phyloP scores from a whole-genome alignment of 345 rosid genomes.

The Turnera subulata region DNA sequence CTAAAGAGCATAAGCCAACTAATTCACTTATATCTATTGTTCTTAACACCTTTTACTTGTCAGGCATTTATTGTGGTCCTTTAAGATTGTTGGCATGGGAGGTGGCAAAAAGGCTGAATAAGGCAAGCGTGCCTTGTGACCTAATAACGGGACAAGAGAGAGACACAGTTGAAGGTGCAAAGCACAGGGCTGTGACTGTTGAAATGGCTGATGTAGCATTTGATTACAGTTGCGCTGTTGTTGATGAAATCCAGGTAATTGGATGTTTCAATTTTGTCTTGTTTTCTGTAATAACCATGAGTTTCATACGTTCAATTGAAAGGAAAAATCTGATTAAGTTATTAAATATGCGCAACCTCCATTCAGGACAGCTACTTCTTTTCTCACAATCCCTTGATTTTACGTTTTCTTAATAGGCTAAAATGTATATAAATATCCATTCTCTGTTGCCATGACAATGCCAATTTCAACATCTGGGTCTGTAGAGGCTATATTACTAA shows the following conservation, averaged over 20 bases:
- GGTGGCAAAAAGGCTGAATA: slow-evolving; percentile 81
- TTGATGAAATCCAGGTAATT: slow-evolving; percentile 87
- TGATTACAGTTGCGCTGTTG: slow-evolving; percentile 68
- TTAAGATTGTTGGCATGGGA: slow-evolving; percentile 96
- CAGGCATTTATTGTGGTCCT: slow-evolving; percentile 96
- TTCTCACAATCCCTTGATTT: neutral
- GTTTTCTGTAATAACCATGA: neutral
- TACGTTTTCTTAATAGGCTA: neutral
- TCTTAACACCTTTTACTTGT: too few relatives aligned
- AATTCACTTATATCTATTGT: slow-evolving; percentile 2
- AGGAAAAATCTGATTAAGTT: neutral
- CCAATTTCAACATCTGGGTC: too few relatives aligned
- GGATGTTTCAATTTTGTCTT: neutral
- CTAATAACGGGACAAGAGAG: slow-evolving; percentile 91
- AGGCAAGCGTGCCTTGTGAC: slow-evolving; percentile 81
- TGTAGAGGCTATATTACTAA: too few relatives aligned
- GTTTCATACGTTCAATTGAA: neutral
- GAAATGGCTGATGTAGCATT: slow-evolving; percentile 87
- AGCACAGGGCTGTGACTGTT: slow-evolving; percentile 86
- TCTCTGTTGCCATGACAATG: neutral
- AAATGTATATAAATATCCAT: neutral
- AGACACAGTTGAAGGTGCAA: slow-evolving; percentile 80
- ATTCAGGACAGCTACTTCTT: too few relatives aligned
- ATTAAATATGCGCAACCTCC: too few relatives aligned
- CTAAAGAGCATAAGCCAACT: neutral